Evolutionary conservation across 495 filamentous ascomycete species (phyloP), one percentile per base, ranked within the genome.

Genomic region (Penicillium soppii): DNA sequence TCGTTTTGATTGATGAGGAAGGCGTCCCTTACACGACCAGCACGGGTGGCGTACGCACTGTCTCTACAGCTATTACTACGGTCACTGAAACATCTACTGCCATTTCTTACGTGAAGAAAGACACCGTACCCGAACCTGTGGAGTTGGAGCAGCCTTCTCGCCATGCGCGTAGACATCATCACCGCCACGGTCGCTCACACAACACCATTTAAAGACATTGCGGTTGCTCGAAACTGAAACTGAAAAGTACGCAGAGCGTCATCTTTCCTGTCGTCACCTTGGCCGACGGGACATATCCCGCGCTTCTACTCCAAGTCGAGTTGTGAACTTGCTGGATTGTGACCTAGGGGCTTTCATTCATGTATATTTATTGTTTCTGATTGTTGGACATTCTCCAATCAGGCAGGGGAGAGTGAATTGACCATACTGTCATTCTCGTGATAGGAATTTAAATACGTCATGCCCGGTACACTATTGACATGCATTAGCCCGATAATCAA

Each of bases 1-100:
- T 62, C n/a, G 57, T 77, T 47, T 21, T 67, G 29, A 52, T 69
- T n/a, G 64, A 71, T 41, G 60, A 39, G 1, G 41, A 66, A 6
- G 63, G 65, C 9, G 22, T 38, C 12, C 59, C 63, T 0, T 48
- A 61, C 32, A 45, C 57, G 22, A 74, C 71, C 7, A 56, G 38
- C 27, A 62, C 57, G 26, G 66, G 62, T 6, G 26, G 23, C 3
- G 15, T 49, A 4, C 50, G 50, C 25, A 63, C 63, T 1, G 22
- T 69, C 12, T 69, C 65, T 6, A 45, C 59, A 7, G 10, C 62
- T 0, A 40, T 25, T 0, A 58, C 56, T 0, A 66, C 58, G 17
- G 17, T 50, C 7, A 60, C 47, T 3, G 39, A 59, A 33, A 60
- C 60, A 7, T 50, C 65, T 26, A 67, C 63, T 3, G 60, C 63